Evolutionary conservation across 1,284 basidiomycete species (phyloP), one percentile per base, ranked within the genome.

Genomic region (Irpex rosettiformis): DNA sequence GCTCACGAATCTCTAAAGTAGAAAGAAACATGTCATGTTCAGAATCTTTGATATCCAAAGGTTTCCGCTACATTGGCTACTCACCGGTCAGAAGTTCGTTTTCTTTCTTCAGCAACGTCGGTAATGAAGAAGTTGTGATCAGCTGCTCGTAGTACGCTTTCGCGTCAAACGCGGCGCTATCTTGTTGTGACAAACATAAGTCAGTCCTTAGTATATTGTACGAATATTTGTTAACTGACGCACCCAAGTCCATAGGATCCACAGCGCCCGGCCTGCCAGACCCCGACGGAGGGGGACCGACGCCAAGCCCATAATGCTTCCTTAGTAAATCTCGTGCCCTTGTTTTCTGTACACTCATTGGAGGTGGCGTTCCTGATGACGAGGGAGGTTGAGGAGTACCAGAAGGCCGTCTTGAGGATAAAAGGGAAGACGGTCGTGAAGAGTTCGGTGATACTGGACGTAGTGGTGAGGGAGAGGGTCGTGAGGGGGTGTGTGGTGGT

Each of bases 171-270:
- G 83, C 84, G n/a, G 84, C 72, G 0, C 92, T 93, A 70, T 91
- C 91, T 92, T 33, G 11, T 11, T n/a, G n/a, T n/a, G n/a, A 58
- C 11, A 58, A 29, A 57, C 33, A 16, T 21, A 11, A 28, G 27
- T 52, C 43, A 45, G 29, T 8, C 1, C n/a, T 48, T 42, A 54
- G 7, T 48, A 29, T n/a, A n/a, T n/a, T n/a, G n/a, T n/a, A 21
- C 25, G n/a, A 10, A 43, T 25, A 27, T 49, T 18, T 28, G 58
- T 25, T 29, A 22, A 55, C 58, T 57, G 43, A 65, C 73, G 58
- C 54, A 86, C 91, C 91, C 56, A 93, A 74, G 66, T 91, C 88
- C 87, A 91, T 89, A n/a, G 90, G 88, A 70, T 93, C 89, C 58
- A 77, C 77, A 52, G 70, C 75, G 47, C 77, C 79, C 2, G 13